Percentiles rank a stretch among this genome's conserved stretches.
phyloP scores from a whole-genome alignment of 2,329 filamentous ascomycete species.

The Ceratocystis smalleyi region DNA sequence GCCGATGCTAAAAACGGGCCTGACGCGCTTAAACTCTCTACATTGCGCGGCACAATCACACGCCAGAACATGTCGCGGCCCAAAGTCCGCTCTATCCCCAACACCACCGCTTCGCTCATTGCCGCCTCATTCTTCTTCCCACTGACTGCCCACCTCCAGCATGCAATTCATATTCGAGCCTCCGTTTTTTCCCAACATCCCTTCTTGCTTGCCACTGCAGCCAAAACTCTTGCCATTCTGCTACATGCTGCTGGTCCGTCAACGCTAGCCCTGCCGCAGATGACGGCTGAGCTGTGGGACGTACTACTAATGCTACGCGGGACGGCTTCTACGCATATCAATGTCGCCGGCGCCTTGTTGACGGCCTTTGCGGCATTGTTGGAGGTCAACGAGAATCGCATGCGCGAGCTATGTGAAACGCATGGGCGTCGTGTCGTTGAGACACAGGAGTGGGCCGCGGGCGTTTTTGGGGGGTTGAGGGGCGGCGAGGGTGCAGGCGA shows the following conservation, averaged over 20 bases:
- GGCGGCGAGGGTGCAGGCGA: constrained; percentile 40
- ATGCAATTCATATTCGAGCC: constrained; percentile 33
- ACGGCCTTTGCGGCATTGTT: constrained; percentile 66
- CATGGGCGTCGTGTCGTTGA: constrained; percentile 68
- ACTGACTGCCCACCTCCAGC: constrained; percentile 63
- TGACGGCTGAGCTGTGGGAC: constrained; percentile 73
- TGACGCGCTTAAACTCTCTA: constrained; percentile 72
- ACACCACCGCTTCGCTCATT: constrained; percentile 63
- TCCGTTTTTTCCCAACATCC: constrained; percentile 55
- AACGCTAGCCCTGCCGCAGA: constrained; percentile 57
- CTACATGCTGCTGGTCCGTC: constrained; percentile 71
- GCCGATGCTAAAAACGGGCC: constrained; percentile 69
- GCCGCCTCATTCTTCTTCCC: constrained; percentile 72
- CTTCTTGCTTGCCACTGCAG: constrained; percentile 58
- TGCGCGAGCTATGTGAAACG: constrained; percentile 55
- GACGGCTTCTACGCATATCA: constrained; percentile 43
- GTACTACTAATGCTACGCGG: constrained; percentile 58
- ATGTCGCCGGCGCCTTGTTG: constrained; percentile 57
- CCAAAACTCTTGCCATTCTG: constrained; percentile 74
- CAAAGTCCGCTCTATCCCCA: constrained; percentile 46
- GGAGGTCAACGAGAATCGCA: constrained; percentile 62
- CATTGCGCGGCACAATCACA: constrained; percentile 44
- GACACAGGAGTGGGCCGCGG: constrained; percentile 70
- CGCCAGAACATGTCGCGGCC: constrained; percentile 33
- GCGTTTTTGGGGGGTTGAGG: constrained; percentile 50